Conservation (phyloP, 352 stramenopile species). For the Elongisporangium anandrum region DNA sequence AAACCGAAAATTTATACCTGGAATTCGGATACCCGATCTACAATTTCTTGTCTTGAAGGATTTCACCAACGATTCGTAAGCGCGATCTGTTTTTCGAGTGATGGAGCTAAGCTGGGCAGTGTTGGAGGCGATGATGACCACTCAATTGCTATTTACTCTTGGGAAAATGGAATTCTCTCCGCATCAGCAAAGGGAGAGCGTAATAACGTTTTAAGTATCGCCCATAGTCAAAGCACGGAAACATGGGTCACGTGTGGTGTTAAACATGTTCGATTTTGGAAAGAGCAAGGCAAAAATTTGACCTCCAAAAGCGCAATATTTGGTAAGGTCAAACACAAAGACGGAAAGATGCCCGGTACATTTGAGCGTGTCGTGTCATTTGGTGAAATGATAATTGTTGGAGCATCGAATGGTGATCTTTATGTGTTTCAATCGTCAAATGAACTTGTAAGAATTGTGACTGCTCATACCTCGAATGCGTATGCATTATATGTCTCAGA, state of each 20-base stretch:
- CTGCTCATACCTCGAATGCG: slow-evolving; percentile 38
- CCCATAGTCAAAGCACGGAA: slow-evolving; percentile 32
- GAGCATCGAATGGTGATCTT: slow-evolving; percentile 67
- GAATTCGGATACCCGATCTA: slow-evolving; percentile 25
- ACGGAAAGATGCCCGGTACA: slow-evolving; percentile 32
- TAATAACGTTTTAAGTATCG: slow-evolving; percentile 47
- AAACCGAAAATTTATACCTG: slow-evolving; percentile 82
- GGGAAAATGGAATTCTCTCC: slow-evolving; percentile 42
- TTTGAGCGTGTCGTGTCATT: slow-evolving; percentile 60
- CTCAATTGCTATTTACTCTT: slow-evolving; percentile 79
- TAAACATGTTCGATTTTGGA: slow-evolving; percentile 76
- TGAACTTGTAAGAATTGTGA: slow-evolving; percentile 43
- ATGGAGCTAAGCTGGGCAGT: slow-evolving; percentile 63
- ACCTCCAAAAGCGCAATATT: slow-evolving; percentile 74
- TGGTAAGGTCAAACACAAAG: slow-evolving; percentile 47
- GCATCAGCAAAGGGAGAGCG: slow-evolving; percentile 61
- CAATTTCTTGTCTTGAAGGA: slow-evolving; percentile 51
- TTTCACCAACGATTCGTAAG: slow-evolving; percentile 80
- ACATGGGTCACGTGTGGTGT: slow-evolving; percentile 72
- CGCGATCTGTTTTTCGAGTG: slow-evolving; percentile 60
- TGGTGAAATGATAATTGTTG: slow-evolving; percentile 34
- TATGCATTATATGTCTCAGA: slow-evolving; percentile 43
- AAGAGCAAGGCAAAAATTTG: slow-evolving; percentile 61
- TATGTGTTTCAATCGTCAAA: slow-evolving; percentile 68
- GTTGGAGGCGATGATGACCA: slow-evolving; percentile 83